Evolutionary conservation across 306 rosid species (phyloP), one percentile per base, ranked within the genome.

Genomic region (Hippophae tibetana): DNA sequence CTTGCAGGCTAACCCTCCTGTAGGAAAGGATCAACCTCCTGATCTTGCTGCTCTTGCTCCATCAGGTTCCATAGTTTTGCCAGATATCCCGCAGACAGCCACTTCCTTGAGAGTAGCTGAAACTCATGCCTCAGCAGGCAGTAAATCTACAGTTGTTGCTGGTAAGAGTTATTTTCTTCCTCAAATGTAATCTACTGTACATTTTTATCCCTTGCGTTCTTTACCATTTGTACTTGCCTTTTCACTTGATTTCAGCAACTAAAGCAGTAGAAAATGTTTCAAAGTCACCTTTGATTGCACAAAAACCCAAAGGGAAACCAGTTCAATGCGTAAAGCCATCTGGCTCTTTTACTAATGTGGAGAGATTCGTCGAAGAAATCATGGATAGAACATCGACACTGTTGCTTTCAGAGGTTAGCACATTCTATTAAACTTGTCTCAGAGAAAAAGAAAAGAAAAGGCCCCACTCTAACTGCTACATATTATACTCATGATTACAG

Each of bases 11-110:
- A 93, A 82, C 66, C 99, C 94, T 57, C 10, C 79, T 0, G 82
- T 93, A 31, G 95, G 99, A 46, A 93, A 93, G 72, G 97, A 93
- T 78, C 93, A 82, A 70, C 95, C 97, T 46, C 99, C 99, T 48
- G 97, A 93, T 80, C 95, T 93, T 68, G 99, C 97, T 18, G 68
- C 75, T 47, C 77, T 88, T 44, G 86, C 88, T 61, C 99, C 89
- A 26, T 76, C 85, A 2, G 69, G 74, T 64, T 67, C 89, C 48
- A 41, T 75, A 50, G 47, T 62, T 57, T 59, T 78, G 59, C 78
- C 95, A 0, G 86, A 78, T 64, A 70, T 68, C 57, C 80, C 78
- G 8, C 86, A 78, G 70, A 82, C 78, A 61, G 74, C 77, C 68
- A 47, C 82, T 67, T 72, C 95, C 13, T 52, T 57, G 2, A 79